Evolutionary conservation across 2,329 filamentous ascomycete species (phyloP).

Genomic region (Pseudocercospora musae): DNA sequence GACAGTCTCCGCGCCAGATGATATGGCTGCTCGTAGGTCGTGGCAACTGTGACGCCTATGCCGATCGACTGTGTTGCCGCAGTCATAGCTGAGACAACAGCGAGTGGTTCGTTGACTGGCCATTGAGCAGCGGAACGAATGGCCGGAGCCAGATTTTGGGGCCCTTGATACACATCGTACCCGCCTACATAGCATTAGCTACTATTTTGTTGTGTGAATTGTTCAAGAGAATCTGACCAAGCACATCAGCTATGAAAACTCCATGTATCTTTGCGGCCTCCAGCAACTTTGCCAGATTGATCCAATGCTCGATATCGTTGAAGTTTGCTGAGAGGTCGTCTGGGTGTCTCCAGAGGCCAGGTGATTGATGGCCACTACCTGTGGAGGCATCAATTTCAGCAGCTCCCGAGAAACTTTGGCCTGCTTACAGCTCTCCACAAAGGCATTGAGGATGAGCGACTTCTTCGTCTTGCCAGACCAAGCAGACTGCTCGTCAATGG

Average conservation of each 20-base stretch:
- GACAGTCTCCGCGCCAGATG: constrained; percentile 60
- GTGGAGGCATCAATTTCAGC: not conserved
- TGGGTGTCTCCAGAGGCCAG: constrained; percentile 61
- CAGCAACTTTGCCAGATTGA: constrained; percentile 59
- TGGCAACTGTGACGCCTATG: constrained; percentile 61
- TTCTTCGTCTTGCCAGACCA: constrained; percentile 30
- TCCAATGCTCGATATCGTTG: constrained; percentile 61
- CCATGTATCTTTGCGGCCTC: constrained; percentile 62
- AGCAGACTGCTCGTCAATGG: not conserved
- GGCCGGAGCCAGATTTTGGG: constrained; percentile 46
- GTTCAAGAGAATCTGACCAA: constrained; percentile 45
- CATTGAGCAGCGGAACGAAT: constrained; percentile 57
- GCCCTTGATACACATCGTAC: constrained; percentile 59
- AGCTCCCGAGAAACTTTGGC: not conserved
- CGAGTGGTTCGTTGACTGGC: constrained; percentile 53
- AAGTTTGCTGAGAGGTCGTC: constrained; percentile 61
- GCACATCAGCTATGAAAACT: constrained; percentile 63
- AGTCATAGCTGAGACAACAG: constrained; percentile 63
- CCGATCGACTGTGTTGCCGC: constrained; percentile 61
- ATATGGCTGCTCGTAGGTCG: constrained; percentile 61
- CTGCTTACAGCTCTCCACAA: constrained; percentile 39
- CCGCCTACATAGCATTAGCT: constrained; percentile 49
- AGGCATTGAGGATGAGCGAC: constrained; percentile 42
- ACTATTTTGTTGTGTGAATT: constrained; percentile 43
- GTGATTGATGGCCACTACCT: constrained; percentile 51